Evolutionary conservation across 306 rosid species (phyloP).

Genomic region (Quercus robur): DNA sequence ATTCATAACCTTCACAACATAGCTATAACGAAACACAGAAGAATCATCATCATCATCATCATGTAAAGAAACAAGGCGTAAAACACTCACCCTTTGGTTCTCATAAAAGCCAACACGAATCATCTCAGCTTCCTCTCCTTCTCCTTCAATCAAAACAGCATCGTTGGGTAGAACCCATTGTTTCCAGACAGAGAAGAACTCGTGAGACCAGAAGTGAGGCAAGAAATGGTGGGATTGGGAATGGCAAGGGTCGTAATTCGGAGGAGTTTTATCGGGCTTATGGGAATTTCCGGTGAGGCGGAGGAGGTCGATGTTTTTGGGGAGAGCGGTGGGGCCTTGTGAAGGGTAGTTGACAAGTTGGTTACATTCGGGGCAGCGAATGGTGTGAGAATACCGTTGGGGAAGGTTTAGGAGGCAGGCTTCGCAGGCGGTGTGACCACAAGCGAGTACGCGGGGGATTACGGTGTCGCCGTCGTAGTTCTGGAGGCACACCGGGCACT

Average conservation of each 20-base stretch:
- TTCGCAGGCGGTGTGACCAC: constrained; percentile 77
- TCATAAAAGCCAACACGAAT: constrained; percentile 21
- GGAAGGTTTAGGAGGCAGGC: constrained; percentile 60
- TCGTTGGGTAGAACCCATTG: constrained; percentile 57
- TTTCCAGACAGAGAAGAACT: constrained; percentile 64
- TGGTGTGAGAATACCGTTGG: constrained; percentile 50
- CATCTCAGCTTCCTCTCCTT: not conserved
- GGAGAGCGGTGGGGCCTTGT: constrained; percentile 68
- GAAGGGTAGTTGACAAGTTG: constrained; percentile 67
- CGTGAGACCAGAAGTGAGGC: constrained; percentile 63
- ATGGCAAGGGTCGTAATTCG: not conserved
- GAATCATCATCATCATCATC: not conserved
- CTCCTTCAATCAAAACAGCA: constrained; percentile 37
- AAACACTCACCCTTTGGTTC: constrained; percentile 44
- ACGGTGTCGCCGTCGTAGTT: constrained; percentile 52
- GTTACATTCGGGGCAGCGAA: constrained; percentile 86
- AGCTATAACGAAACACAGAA: constrained; percentile 42
- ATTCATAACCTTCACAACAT: constrained; percentile 47
- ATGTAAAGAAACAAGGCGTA: constrained; percentile 39
- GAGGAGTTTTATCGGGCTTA: constrained; percentile 22
- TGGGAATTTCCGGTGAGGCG: constrained; percentile 23
- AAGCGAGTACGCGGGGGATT: constrained; percentile 70
- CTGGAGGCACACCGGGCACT: constrained; percentile 88
- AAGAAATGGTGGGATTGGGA: not conserved
- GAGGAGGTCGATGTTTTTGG: constrained; percentile 92